These are phyloP conservation scores for Psilocybe azurescens DNA, from an alignment of 768 basidiomycete genomes.

Conservation along the genomic window DNA sequence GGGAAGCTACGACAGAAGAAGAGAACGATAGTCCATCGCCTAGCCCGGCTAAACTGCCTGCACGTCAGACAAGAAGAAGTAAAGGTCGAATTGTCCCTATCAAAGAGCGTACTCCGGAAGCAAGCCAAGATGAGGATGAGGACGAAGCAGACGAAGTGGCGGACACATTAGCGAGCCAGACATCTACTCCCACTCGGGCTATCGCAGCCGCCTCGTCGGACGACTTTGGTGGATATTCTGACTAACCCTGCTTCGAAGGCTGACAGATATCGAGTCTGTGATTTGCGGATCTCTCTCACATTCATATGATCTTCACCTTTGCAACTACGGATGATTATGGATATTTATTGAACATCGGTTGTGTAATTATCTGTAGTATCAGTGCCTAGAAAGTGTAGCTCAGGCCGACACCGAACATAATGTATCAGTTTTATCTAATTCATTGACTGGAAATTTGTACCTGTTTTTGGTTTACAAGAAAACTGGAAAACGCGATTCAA, in stretches of 20 bases:
- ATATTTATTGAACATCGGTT: background rate
- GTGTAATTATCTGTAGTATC: slow-evolving; percentile 7
- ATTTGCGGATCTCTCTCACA: slow-evolving; percentile 1
- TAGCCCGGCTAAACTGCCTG: slow-evolving; percentile 21
- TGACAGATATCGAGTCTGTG: background rate
- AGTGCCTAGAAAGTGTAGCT: background rate
- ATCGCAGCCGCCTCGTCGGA: slow-evolving; percentile 21
- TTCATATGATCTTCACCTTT: background rate
- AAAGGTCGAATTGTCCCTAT: background rate
- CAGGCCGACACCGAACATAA: background rate
- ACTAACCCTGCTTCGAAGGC: slow-evolving; percentile 5
- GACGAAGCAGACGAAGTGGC: slow-evolving; percentile 20
- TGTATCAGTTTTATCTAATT: background rate
- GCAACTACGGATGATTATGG: background rate
- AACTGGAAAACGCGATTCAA: background rate
- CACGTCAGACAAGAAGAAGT: slow-evolving; percentile 16
- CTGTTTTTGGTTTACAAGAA: too few species aligned
- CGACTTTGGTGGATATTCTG: slow-evolving; percentile 31
- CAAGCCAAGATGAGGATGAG: background rate
- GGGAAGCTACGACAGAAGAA: slow-evolving; percentile 10
- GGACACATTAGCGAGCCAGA: slow-evolving; percentile 20
- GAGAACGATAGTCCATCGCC: slow-evolving; percentile 22
- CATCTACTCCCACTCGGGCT: slow-evolving; percentile 2
- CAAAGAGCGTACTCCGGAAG: background rate
- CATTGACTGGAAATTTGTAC: background rate